A percentile compares a stretch with the other conserved stretches of the same genome.
Evolutionary conservation across 257 asterid genomes (phyloP).

Genomic region (Dorcoceras hygrometricum): DNA sequence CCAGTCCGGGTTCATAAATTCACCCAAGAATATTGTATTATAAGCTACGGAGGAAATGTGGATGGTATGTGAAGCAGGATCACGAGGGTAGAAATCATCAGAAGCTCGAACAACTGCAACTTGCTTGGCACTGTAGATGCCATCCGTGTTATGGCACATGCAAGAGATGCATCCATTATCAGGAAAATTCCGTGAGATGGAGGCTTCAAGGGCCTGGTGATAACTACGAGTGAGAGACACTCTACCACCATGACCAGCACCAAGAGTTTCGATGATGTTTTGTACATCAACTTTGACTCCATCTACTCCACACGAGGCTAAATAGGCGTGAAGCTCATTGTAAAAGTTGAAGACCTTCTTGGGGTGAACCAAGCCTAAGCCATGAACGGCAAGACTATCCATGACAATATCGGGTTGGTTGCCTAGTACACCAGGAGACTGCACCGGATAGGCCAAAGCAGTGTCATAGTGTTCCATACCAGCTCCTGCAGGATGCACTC

Average conservation of each 20-base stretch:
- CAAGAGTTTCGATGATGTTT: conserved; percentile 94
- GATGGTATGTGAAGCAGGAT: conserved; percentile 95
- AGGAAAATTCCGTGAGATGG: conserved; percentile 69
- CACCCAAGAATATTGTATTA: conserved; percentile 80
- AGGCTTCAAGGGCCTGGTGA: conserved; percentile 90
- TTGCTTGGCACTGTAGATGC: conserved; percentile 75
- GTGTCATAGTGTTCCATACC: conserved; percentile 89
- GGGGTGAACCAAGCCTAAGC: conserved; percentile 88
- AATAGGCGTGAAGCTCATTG: conserved; percentile 87
- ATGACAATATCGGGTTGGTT: conserved; percentile 96
- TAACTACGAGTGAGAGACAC: conserved; percentile 90
- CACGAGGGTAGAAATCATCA: conserved; percentile 89
- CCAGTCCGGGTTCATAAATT: conserved; percentile 95
- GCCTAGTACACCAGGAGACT: conserved; percentile 86
- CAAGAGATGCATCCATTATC: conserved; percentile 92
- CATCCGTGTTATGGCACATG: conserved; percentile 97
- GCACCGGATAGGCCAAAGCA: conserved; percentile 82
- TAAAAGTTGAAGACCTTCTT: conserved; percentile 85
- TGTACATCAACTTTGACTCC: conserved; percentile 99
- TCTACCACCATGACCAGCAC: conserved; percentile 97
- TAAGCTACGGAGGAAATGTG: conserved; percentile 89
- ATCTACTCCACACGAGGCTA: conserved; percentile 91
- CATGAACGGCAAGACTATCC: conserved; percentile 94
- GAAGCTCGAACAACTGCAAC: conserved; percentile 89
- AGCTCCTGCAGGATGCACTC: conserved; percentile 83